phyloP scores from a whole-genome alignment of 371 early-diverging fungal species.

The Mucor piriformis region DNA sequence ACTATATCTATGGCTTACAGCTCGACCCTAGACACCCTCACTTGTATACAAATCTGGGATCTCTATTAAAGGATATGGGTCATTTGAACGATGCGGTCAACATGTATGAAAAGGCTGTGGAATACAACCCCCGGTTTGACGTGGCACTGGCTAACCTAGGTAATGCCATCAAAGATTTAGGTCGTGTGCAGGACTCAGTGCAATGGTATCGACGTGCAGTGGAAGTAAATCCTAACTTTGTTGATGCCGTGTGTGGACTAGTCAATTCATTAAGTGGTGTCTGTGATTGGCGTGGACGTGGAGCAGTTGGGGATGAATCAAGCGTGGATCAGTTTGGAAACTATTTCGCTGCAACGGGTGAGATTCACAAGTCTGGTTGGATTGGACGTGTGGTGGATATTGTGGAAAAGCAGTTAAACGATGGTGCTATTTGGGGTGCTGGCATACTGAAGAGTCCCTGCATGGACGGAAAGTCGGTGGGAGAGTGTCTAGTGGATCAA shows the following conservation, averaged over 20 bases:
- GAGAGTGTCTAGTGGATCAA: slow-evolving; percentile 34
- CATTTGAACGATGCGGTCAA: slow-evolving; percentile 79
- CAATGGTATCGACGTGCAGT: slow-evolving; percentile 86
- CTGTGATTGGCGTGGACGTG: slow-evolving; percentile 90
- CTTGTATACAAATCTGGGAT: slow-evolving; percentile 88
- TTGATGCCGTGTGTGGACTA: slow-evolving; percentile 89
- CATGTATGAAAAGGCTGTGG: slow-evolving; percentile 90
- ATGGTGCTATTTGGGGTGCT: slow-evolving; percentile 63
- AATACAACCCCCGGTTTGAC: slow-evolving; percentile 84
- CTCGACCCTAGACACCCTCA: slow-evolving; percentile 88
- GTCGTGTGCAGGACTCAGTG: slow-evolving; percentile 87
- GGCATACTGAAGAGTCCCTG: slow-evolving; percentile 39
- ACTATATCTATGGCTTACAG: slow-evolving; percentile 85
- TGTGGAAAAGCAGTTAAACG: slow-evolving; percentile 77
- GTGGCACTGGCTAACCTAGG: slow-evolving; percentile 92
- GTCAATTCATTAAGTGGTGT: slow-evolving; percentile 87
- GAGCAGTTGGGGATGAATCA: slow-evolving; percentile 52
- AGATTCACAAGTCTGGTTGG: slow-evolving; percentile 62
- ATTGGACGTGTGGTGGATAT: slow-evolving; percentile 81
- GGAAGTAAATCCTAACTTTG: slow-evolving; percentile 86
- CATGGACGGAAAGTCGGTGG: slow-evolving; percentile 22
- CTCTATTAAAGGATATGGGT: slow-evolving; percentile 86
- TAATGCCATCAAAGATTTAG: slow-evolving; percentile 88
- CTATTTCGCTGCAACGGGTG: slow-evolving; percentile 27
- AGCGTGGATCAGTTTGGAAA: slow-evolving; percentile 44